Base-by-base conservation (phyloP, 768 basidiomycete species). In the Boletus eberwhitei region DNA sequence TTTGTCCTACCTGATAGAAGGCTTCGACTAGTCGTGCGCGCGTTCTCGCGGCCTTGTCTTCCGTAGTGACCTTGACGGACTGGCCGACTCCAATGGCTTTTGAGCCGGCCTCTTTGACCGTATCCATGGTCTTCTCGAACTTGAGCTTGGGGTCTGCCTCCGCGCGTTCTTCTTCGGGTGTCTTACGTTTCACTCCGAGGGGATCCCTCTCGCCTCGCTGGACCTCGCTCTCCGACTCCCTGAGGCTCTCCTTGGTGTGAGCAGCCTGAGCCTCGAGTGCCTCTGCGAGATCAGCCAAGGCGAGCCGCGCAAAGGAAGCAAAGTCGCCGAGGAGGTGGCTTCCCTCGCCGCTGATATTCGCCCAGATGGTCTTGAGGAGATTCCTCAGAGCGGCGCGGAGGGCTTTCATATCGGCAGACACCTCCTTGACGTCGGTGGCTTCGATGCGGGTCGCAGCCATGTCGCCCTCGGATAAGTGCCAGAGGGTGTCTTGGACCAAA, bases 101-200 rank as follows among this genome's bases (percentile, higher is more conserved):
- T 0, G 78, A 79, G 8, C 88, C 88, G 0, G 73, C 75, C 12
- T 71, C 77, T 64, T 86, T 88, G 11, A 81, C 73, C 0, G 77
- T 78, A 31, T 88, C 88, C 81, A 89, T 85, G 0, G 83, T 77
- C 58, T 80, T 80, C 69, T 87, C 84, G 64, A 85, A 90, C 26
- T 76, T 74, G 8, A 75, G 76, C 63, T 79, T 80, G 4, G 74
- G 54, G 31, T 87, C 84, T 7, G 73, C 57, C 12, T 67, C 64
- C 52, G 79, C 75, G 50, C 79, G 74, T 24, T 52, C n/a, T n/a
- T n/a, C 61, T 55, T 85, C 77, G 0, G 79, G 62, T 1, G 78
- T 71, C 59, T 78, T 65, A 67, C 76, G 76, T 59, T 78, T 79
- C 41, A 84, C 69, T 0, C 22, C 3, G 22, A 22, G 22, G 2